Evolutionary conservation across 495 filamentous ascomycete species (phyloP).

Genomic region (Lophium mytilinum): DNA sequence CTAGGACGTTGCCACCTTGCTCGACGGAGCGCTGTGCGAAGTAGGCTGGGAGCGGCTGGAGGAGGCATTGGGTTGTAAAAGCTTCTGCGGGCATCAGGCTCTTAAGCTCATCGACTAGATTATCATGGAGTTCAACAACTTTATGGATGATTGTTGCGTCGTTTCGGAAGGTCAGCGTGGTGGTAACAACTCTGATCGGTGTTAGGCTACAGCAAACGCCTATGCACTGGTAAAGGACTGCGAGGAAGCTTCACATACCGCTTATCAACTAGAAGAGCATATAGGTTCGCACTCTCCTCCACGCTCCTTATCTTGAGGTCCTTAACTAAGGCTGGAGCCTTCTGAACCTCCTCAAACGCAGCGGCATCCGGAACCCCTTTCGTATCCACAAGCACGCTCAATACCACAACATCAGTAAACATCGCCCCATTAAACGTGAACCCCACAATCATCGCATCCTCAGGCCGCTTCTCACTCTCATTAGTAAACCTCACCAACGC

Average conservation of each 20-base stretch:
- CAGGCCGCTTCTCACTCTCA: constrained; percentile 7
- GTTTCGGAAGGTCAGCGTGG: constrained; percentile 6
- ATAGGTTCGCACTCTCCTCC: constrained; percentile 3
- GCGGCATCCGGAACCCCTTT: constrained; percentile 10
- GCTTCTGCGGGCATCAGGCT: not conserved
- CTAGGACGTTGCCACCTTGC: constrained; percentile 14
- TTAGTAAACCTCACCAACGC: constrained; percentile 6
- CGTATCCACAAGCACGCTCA: constrained; percentile 10
- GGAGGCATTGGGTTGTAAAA: constrained; percentile 8
- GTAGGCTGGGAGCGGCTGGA: constrained; percentile 9
- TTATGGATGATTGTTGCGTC: constrained; percentile 11
- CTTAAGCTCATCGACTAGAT: constrained; percentile 9
- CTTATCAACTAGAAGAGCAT: constrained; percentile 2
- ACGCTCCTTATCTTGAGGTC: constrained; percentile 12
- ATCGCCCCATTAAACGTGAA: constrained; percentile 5
- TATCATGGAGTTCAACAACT: constrained; percentile 9
- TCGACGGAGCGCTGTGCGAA: constrained; percentile 2
- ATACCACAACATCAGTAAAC: constrained; percentile 2
- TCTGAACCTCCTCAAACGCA: constrained; percentile 10
- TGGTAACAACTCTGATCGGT: constrained; percentile 2
- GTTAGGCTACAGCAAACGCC: constrained; percentile 4
- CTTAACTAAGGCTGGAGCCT: constrained; percentile 4
- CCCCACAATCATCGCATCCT: constrained; percentile 11
- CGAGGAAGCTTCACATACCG: constrained; percentile 1
- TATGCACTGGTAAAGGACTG: not conserved